phyloP scores from a whole-genome alignment of 805 yeast species.

The Metschnikowia proteae region DNA sequence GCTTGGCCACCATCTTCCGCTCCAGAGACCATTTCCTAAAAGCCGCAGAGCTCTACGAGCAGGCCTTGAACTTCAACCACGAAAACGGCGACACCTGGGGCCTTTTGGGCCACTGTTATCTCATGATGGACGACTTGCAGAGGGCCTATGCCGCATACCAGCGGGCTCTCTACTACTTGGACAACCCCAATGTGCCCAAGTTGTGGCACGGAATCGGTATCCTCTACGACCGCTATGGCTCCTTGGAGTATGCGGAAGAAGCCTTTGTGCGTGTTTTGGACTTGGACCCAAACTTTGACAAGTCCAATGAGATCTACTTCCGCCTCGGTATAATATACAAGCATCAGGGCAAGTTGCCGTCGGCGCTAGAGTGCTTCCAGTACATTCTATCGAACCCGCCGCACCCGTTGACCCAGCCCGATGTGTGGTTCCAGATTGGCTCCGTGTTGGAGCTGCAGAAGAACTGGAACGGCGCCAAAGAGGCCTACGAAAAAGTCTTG shows the following conservation, averaged over 20 bases:
- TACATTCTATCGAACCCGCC: conserved; percentile 91
- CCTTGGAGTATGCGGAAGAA: conserved; percentile 95
- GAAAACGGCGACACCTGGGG: conserved; percentile 98
- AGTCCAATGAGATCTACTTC: conserved; percentile 94
- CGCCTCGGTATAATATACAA: conserved; percentile 94
- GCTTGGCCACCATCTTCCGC: conserved; percentile 83
- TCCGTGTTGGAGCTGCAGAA: conserved; percentile 91
- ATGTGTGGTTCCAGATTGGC: conserved; percentile 98
- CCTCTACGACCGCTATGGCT: conserved; percentile 92
- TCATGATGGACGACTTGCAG: conserved; percentile 94
- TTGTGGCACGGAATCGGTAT: conserved; percentile 99
- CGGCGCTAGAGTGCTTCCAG: conserved; percentile 91
- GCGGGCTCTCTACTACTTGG: conserved; percentile 86
- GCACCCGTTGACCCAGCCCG: conserved; percentile 91
- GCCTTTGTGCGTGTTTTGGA: conserved; percentile 95
- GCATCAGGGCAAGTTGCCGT: conserved; percentile 82
- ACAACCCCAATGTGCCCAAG: conserved; percentile 92
- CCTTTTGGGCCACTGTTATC: conserved; percentile 88
- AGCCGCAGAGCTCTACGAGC: conserved; percentile 91
- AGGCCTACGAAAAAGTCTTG: conserved; percentile 91
- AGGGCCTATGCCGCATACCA: conserved; percentile 96
- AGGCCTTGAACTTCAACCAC: conserved; percentile 75
- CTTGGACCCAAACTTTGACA: conserved; percentile 93
- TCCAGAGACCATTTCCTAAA: conserved; percentile 86
- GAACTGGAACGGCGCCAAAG: conserved; percentile 87